Conservation (phyloP, 2,329 filamentous ascomycete genomes). For the Davidsoniella eucalypti region DNA sequence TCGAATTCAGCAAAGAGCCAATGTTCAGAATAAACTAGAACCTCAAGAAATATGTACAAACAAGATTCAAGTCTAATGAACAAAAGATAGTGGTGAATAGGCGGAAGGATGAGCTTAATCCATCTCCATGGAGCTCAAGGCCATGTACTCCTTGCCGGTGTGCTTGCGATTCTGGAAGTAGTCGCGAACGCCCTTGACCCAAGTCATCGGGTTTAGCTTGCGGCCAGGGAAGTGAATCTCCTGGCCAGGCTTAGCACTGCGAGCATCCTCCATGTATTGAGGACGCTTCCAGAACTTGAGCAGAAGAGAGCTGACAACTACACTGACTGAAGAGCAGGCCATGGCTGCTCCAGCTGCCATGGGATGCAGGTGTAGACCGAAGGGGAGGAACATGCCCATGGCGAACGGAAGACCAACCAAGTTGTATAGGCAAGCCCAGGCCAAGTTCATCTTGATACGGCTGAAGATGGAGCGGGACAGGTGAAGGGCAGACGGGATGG, state of each 20-base stretch:
- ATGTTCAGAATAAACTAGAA: too few relatives aligned
- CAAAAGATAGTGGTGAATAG: not conserved
- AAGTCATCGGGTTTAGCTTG: constrained; percentile 8
- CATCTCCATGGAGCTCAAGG: constrained; percentile 35
- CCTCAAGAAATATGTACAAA: too few relatives aligned
- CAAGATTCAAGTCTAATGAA: not conserved
- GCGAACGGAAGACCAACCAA: constrained; percentile 80
- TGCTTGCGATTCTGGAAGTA: not conserved
- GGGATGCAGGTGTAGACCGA: constrained; percentile 75
- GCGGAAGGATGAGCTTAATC: constrained; percentile 6
- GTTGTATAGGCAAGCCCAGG: constrained; percentile 92
- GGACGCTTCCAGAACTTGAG: constrained; percentile 79
- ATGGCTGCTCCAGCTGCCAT: constrained; percentile 93
- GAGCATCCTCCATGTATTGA: constrained; percentile 64
- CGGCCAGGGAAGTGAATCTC: constrained; percentile 27
- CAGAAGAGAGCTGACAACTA: constrained; percentile 68
- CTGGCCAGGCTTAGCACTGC: constrained; percentile 36
- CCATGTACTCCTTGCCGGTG: constrained; percentile 35
- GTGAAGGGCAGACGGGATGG: constrained; percentile 73
- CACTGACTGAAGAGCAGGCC: constrained; percentile 78
- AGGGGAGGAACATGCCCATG: constrained; percentile 87
- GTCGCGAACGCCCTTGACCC: not conserved
- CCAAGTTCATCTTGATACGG: constrained; percentile 83
- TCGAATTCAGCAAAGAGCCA: too few relatives aligned
- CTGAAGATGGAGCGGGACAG: constrained; percentile 74